These are phyloP conservation scores for Iberis pinnata DNA, from an alignment of 345 rosid species.

Conservation along the genomic window DNA sequence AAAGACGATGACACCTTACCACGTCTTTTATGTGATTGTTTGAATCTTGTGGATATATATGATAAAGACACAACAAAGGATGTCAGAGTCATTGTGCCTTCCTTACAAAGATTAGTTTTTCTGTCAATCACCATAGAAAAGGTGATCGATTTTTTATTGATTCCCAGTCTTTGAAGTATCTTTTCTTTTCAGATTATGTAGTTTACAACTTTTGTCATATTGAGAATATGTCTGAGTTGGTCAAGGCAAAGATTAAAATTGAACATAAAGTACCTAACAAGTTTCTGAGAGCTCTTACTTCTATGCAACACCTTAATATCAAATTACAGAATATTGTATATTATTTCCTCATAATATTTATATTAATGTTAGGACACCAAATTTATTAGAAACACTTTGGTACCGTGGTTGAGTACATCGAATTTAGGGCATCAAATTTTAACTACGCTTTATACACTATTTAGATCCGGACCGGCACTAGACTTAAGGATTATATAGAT, in stretches of 20 bases:
- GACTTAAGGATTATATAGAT: too few relatives aligned
- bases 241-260: neutral
- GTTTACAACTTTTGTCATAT: neutral
- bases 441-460: too few relatives aligned
- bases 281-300: conserved; percentile 7
- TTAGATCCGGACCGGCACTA: too few relatives aligned
- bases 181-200: neutral
- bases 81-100: neutral
- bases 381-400: too few relatives aligned
- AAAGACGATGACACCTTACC: neutral
- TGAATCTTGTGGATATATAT: neutral
- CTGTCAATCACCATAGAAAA: neutral
- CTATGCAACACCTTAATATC: neutral
- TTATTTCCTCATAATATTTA: neutral
- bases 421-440: too few relatives aligned
- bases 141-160: neutral
- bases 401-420: too few relatives aligned
- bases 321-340: neutral
- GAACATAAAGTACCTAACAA: neutral
- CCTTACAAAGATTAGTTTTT: neutral
- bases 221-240: conserved; percentile 6
- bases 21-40: conserved; percentile 2
- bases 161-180: conserved; percentile 5
- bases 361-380: too few relatives aligned
- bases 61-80: neutral